Percentiles rank a stretch among this genome's conserved stretches.
Conservation (phyloP, 768 basidiomycete genomes). For the Rubroboletus pulcherrimus region DNA sequence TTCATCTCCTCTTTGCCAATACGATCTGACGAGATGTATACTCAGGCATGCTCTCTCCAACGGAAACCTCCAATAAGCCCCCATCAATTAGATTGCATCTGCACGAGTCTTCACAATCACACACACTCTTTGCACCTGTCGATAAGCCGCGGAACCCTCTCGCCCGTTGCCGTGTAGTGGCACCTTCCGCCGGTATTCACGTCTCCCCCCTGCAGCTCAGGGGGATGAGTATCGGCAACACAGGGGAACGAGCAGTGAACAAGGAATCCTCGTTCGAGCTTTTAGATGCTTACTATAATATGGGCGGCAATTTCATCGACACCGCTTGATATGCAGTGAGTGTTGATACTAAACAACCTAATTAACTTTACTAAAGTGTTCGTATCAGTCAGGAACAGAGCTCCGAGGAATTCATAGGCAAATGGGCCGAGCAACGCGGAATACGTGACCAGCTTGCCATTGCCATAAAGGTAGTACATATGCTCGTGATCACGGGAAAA, state of each 20-base stretch:
- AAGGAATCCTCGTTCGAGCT: no score
- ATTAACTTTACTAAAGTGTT: no score
- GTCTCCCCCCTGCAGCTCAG: slow-evolving; percentile 48
- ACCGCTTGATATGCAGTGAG: no score
- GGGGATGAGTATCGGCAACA: no score
- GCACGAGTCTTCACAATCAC: background rate
- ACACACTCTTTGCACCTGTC: slow-evolving; percentile 1
- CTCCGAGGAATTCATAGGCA: slow-evolving; percentile 39
- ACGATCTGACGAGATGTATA: background rate
- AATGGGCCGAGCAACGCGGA: slow-evolving; percentile 42
- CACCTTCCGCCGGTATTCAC: slow-evolving; percentile 37
- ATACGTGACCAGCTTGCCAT: slow-evolving; percentile 44
- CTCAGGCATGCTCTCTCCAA: background rate
- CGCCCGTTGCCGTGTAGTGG: slow-evolving; percentile 34
- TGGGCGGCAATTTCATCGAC: no score
- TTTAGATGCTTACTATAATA: no score
- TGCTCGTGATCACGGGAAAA: slow-evolving; percentile 44
- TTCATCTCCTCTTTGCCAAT: background rate
- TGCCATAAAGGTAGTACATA: slow-evolving; percentile 42
- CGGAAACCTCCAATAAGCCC: background rate
- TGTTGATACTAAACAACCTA: no score
- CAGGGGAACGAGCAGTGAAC: no score
- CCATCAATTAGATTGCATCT: background rate
- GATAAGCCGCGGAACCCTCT: slow-evolving; percentile 24
- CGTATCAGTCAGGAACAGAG: no score